Base-by-base conservation (phyloP, 2,329 filamentous ascomycete species). In the Plenodomus tracheiphilus region DNA sequence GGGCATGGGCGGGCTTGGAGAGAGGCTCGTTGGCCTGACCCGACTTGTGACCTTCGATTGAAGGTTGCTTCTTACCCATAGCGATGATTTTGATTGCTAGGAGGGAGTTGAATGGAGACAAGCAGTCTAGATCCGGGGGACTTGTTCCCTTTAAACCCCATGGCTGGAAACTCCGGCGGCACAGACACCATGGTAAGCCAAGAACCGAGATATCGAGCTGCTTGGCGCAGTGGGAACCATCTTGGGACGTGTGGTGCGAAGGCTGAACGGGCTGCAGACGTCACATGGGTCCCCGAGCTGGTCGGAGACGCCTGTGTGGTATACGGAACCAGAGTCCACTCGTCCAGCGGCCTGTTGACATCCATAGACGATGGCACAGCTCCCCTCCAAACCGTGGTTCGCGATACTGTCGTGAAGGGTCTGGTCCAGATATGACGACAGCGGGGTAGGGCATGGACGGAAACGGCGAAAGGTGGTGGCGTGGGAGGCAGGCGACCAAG, bases 1-100 rank as follows among this genome's bases (percentile, higher is more conserved):
- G 75, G 39, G 82, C 76, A 66, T 90, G 86, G 7, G 86, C 84
- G 13, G 85, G 85, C 36, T 69, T 57, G 13, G 82, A 81, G 34
- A 89, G 72, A 30, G 81, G 81, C 53, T 75, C 77, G 57, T 79
- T 79, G 18, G 74, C 66, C 60, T 78, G 76, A 18, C 75, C 76
- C 21, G 76, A 76, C 22, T 69, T 67, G 59, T 77, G 75, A 47
- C 63, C 64, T 53, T 59, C 67, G 43, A 72, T 65, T 35, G 66
- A 62, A 35, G 62, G 60, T 53, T 69, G 62, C 53, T 71, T 70
- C 58, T 68, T 70, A 58, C 67, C 71, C 71, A 74, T 73, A 37
- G 40, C 62, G 62, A 64, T 58, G 56, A 53, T 47, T 43, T 51
- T 48, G 39, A 54, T 51, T 57, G 49, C 52, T 58, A 58, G 62